phyloP scores from a whole-genome alignment of 2,329 filamentous ascomycete species.

The Blastomyces percursus region DNA sequence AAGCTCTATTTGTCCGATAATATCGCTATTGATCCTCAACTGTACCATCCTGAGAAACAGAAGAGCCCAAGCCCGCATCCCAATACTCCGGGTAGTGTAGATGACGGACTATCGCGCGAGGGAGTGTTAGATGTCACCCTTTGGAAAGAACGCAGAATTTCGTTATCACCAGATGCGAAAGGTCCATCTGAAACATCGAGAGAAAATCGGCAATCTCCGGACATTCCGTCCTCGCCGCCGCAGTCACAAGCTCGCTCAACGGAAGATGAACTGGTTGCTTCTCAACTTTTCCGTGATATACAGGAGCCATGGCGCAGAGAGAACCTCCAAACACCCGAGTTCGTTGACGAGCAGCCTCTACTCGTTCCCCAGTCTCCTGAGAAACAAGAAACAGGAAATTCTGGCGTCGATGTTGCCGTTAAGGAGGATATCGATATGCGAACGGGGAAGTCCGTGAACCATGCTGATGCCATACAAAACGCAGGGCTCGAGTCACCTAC shows the following conservation, averaged over 20 bases:
- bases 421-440: background rate
- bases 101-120: background rate
- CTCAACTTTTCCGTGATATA: background rate
- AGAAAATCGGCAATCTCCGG: background rate
- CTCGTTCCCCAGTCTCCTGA: background rate
- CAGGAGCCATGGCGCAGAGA: background rate
- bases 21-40: background rate
- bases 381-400: background rate
- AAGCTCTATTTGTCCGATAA: background rate
- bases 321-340: background rate
- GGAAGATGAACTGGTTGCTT: background rate
- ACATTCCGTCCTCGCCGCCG: background rate
- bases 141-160: background rate
- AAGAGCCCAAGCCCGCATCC: background rate
- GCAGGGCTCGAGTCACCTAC: background rate
- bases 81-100: background rate
- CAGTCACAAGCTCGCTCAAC: background rate
- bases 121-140: background rate
- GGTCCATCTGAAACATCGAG: background rate
- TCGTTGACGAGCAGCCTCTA: background rate
- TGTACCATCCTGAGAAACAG: background rate
- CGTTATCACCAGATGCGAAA: background rate
- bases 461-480: conserved; percentile 2
- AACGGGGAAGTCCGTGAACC: background rate
- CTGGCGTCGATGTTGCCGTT: background rate